A percentile compares a stretch with the other conserved stretches of the same genome.
Evolutionary conservation across 2,329 filamentous ascomycete genomes (phyloP).

Genomic region (Rhynchosporium graminicola): DNA sequence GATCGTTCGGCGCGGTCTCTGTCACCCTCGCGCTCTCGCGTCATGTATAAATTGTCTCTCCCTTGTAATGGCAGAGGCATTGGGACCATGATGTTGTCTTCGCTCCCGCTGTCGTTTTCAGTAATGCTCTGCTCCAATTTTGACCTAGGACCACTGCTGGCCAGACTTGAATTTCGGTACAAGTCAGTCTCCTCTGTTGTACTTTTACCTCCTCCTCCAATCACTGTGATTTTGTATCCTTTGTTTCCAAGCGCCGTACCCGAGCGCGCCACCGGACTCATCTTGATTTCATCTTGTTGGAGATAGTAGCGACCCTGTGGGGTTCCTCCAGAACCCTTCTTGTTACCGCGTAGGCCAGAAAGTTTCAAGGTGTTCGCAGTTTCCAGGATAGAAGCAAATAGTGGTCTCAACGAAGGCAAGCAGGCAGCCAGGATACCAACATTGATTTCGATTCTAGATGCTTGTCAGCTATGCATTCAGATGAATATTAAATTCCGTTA

Average conservation of each 20-base stretch:
- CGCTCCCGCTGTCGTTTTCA: conserved; percentile 25
- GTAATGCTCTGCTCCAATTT: conserved; percentile 26
- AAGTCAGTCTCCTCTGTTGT: conserved; percentile 12
- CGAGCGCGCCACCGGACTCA: conserved; percentile 17
- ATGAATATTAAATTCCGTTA: neutral
- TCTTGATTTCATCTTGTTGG: conserved; percentile 25
- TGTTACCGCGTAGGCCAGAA: conserved; percentile 4
- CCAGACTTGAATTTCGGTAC: conserved; percentile 13
- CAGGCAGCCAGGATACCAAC: conserved; percentile 48
- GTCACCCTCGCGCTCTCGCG: conserved; percentile 1
- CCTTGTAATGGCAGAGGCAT: conserved; percentile 14
- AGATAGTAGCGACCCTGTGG: conserved; percentile 18
- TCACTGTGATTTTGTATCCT: conserved; percentile 22
- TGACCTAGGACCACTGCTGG: conserved; percentile 24
- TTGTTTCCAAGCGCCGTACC: conserved; percentile 13
- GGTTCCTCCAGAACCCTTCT: conserved; percentile 9
- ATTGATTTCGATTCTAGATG: conserved; percentile 45
- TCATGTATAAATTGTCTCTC: neutral
- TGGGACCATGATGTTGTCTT: conserved; percentile 20
- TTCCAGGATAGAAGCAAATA: conserved; percentile 42
- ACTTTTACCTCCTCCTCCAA: conserved; percentile 10
- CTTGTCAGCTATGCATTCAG: neutral
- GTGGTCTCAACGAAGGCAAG: conserved; percentile 46
- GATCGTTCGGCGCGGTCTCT: neutral
- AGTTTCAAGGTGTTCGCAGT: conserved; percentile 21